Conservation (phyloP, 257 asterid species). For the Nicotiana benthamiana region DNA sequence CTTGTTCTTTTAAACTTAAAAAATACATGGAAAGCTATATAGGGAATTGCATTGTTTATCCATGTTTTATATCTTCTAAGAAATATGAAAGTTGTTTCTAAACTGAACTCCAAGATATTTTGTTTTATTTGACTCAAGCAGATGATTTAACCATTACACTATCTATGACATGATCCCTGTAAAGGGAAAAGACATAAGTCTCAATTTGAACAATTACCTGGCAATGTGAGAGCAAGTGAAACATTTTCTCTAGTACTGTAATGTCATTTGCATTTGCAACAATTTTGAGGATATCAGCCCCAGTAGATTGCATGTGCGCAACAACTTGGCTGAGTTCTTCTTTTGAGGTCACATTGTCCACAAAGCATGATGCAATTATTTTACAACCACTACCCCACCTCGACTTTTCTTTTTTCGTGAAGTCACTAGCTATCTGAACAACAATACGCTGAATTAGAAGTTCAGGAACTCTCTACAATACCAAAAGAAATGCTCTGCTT, state of each 20-base stretch:
- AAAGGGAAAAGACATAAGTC: background rate
- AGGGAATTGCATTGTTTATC: background rate
- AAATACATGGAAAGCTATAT: background rate
- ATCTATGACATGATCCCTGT: background rate
- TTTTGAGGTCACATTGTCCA: slow-evolving; percentile 23
- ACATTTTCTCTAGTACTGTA: slow-evolving; percentile 30
- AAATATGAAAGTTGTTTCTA: background rate
- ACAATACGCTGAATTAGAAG: background rate
- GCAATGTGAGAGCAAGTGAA: slow-evolving; percentile 43
- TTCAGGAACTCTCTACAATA: background rate
- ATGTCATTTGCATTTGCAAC: slow-evolving; percentile 38
- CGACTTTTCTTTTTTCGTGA: slow-evolving; percentile 25
- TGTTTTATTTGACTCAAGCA: background rate
- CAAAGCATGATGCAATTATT: slow-evolving; percentile 40
- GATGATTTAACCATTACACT: background rate
- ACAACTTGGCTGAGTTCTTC: slow-evolving; percentile 36
- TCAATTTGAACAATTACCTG: slow-evolving; percentile 22
- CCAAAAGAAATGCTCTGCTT: background rate
- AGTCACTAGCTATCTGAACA: slow-evolving; percentile 37
- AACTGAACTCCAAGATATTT: background rate
- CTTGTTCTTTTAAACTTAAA: too few species aligned
- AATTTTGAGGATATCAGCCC: slow-evolving; percentile 50
- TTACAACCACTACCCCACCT: slow-evolving; percentile 26
- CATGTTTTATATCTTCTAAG: background rate
- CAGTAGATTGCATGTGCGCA: slow-evolving; percentile 34